Evolutionary conservation across 306 rosid genomes (phyloP).

Genomic region (Trifolium dubium): DNA sequence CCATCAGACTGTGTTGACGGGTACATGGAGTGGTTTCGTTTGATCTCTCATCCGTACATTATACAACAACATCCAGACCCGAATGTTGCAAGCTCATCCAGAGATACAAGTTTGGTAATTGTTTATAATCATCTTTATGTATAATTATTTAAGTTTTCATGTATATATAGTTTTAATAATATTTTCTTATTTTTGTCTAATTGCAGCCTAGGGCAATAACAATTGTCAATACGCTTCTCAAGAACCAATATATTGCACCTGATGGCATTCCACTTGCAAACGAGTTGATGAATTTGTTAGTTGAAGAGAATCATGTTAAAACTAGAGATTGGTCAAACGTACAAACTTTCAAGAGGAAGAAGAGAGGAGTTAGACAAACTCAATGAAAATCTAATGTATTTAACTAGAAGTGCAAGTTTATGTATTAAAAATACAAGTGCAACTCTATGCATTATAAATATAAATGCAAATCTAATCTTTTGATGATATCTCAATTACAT

Average conservation of each 20-base stretch:
- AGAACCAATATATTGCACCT: neutral
- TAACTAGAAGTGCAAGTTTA: too few relatives aligned
- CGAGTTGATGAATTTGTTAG: neutral
- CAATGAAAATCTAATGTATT: neutral
- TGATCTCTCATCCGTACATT: neutral
- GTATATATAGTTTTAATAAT: too few relatives aligned
- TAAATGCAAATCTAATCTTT: neutral
- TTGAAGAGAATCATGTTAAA: neutral
- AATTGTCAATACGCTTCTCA: neutral
- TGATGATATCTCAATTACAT: neutral
- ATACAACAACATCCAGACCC: neutral
- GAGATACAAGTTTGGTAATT: neutral
- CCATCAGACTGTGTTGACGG: neutral
- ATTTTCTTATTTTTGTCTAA: neutral
- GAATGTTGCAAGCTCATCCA: neutral
- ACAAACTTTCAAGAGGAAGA: neutral
- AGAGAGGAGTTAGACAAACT: neutral
- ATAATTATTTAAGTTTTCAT: too few relatives aligned
- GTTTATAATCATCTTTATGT: too few relatives aligned
- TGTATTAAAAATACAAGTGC: too few relatives aligned
- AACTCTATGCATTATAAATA: neutral
- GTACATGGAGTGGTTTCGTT: neutral
- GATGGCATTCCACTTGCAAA: neutral
- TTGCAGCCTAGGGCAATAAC: neutral
- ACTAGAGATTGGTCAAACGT: neutral